Conservation (phyloP, 768 basidiomycete species). For the Naganishia onofrii region DNA sequence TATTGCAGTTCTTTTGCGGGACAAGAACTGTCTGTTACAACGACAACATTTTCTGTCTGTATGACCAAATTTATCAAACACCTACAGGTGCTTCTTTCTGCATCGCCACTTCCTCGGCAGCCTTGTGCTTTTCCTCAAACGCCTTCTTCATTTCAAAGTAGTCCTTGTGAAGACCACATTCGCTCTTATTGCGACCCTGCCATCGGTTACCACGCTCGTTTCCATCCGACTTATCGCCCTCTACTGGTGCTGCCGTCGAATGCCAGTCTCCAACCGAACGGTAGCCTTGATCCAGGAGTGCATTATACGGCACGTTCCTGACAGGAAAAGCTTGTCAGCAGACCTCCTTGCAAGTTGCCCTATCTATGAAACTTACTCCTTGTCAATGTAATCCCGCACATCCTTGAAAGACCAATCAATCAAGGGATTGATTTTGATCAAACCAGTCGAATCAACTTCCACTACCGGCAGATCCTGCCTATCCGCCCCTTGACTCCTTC, state of each 20-base stretch:
- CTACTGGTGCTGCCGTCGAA: slow-evolving; percentile 63
- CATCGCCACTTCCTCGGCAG: slow-evolving; percentile 17
- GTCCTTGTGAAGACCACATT: slow-evolving; percentile 92
- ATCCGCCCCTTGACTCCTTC: slow-evolving; percentile 89
- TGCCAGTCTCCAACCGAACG: slow-evolving; percentile 97
- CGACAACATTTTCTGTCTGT: neutral
- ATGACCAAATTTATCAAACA: neutral
- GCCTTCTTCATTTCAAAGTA: slow-evolving; percentile 63
- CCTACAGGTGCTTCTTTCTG: slow-evolving; percentile 12
- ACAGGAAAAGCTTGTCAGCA: neutral
- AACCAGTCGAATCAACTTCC: slow-evolving; percentile 82
- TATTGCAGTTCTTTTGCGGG: neutral
- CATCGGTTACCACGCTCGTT: slow-evolving; percentile 87
- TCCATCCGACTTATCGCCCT: slow-evolving; percentile 61
- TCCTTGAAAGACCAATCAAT: slow-evolving; percentile 79
- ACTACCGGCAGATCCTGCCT: slow-evolving; percentile 76
- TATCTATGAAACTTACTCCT: slow-evolving; percentile 58
- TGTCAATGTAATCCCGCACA: slow-evolving; percentile 79
- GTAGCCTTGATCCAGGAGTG: slow-evolving; percentile 84
- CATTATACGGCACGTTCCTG: slow-evolving; percentile 79
- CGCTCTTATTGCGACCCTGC: slow-evolving; percentile 82
- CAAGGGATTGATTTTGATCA: slow-evolving; percentile 92
- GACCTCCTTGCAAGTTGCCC: neutral
- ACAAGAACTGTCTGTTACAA: neutral
- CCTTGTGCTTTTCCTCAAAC: slow-evolving; percentile 44